phyloP scores from a whole-genome alignment of 2,329 filamentous ascomycete species.

The Dothidotthia symphoricarpi region DNA sequence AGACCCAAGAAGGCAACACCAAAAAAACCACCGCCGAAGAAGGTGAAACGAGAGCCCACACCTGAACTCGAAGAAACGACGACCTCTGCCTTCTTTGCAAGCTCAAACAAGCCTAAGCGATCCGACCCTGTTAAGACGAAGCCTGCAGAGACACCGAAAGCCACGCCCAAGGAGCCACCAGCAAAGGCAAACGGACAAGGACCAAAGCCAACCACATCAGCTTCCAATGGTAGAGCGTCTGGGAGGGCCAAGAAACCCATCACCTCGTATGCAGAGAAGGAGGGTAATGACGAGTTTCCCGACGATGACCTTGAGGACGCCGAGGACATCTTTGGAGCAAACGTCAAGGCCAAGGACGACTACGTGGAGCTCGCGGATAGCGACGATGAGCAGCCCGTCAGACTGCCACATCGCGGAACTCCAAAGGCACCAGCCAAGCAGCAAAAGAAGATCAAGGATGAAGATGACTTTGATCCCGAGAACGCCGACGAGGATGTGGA shows the following conservation, averaged over 20 bases:
- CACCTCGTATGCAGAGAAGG: slow-evolving; percentile 53
- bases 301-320: slow-evolving; percentile 55
- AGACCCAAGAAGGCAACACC: slow-evolving; percentile 47
- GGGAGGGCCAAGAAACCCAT: slow-evolving; percentile 45
- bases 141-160: slow-evolving; percentile 27
- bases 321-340: slow-evolving; percentile 82
- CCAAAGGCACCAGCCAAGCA: slow-evolving; percentile 41
- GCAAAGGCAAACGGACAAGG: slow-evolving; percentile 33
- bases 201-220: slow-evolving; percentile 36
- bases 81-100: slow-evolving; percentile 62
- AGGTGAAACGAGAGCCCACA: slow-evolving; percentile 50
- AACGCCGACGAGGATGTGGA: slow-evolving; percentile 53
- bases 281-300: slow-evolving; percentile 57
- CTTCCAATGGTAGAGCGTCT: slow-evolving; percentile 39
- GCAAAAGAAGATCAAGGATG: slow-evolving; percentile 48
- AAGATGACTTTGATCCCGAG: slow-evolving; percentile 44
- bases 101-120: slow-evolving; percentile 56
- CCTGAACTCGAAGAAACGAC: slow-evolving; percentile 58
- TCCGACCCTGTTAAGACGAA: slow-evolving; percentile 46
- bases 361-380: slow-evolving; percentile 60
- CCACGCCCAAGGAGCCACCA: slow-evolving; percentile 41
- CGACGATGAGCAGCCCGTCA: slow-evolving; percentile 30
- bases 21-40: slow-evolving; percentile 61
- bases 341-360: slow-evolving; percentile 63
- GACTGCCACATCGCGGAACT: slow-evolving; percentile 40